A percentile compares a stretch with the other conserved stretches of the same genome.
phyloP scores from a whole-genome alignment of 164 flowering plant species.

The Macadamia tetraphylla region DNA sequence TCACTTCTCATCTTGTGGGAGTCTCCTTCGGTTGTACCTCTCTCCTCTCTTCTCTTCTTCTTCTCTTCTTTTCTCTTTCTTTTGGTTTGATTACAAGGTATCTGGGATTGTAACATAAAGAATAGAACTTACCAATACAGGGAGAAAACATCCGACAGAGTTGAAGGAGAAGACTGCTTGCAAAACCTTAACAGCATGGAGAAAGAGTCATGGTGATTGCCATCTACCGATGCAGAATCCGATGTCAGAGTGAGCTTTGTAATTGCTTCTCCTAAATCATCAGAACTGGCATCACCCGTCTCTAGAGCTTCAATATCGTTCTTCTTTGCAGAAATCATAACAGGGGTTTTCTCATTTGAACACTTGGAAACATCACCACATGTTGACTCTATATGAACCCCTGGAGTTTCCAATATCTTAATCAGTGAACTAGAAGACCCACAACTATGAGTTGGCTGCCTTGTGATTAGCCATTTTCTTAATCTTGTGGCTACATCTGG shows the following conservation, averaged over 20 bases:
- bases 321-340: conserved; percentile 20
- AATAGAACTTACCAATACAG: conserved; percentile 54
- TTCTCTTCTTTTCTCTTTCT: too few species aligned
- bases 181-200: conserved; percentile 55
- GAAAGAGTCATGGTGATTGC: conserved; percentile 41
- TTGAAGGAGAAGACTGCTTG: conserved; percentile 64
- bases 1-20: too few species aligned
- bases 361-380: conserved; percentile 15
- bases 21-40: too few species aligned
- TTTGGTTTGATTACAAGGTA: too few species aligned
- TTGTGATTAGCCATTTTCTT: conserved; percentile 59
- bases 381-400: conserved; percentile 24
- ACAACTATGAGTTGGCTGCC: conserved; percentile 34
- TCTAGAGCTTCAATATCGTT: conserved; percentile 3
- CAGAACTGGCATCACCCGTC: conserved; percentile 24
- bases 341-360: conserved; percentile 27
- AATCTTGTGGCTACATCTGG: conserved; percentile 58
- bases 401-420: conserved; percentile 54
- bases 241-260: conserved; percentile 61
- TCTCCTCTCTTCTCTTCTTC: too few species aligned
- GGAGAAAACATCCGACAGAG: conserved; percentile 55
- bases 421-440: conserved; percentile 51
- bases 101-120: not conserved
- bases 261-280: conserved; percentile 45
- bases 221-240: conserved; percentile 20